Percentiles rank a stretch among this genome's conserved stretches.
These are phyloP conservation scores for Erucastrum elatum DNA, from an alignment of 345 rosid genomes.

Conservation along the genomic window DNA sequence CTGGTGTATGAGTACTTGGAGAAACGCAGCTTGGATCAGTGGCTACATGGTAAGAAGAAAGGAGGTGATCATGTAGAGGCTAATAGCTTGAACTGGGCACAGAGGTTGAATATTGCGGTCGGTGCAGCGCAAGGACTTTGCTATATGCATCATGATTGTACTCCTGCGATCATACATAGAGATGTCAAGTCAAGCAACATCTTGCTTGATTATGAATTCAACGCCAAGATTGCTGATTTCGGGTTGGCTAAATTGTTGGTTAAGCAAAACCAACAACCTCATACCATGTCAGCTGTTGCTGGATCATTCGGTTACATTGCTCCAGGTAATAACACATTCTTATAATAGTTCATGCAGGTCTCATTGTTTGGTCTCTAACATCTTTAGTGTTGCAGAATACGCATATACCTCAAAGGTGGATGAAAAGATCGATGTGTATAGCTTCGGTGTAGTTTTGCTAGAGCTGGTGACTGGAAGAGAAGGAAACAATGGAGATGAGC, in stretches of 20 bases:
- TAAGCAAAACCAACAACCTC: constrained; percentile 55
- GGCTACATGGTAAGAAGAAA: constrained; percentile 72
- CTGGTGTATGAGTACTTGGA: constrained; percentile 91
- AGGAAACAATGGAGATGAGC: constrained; percentile 62
- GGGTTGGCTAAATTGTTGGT: constrained; percentile 79
- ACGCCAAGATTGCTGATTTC: constrained; percentile 83
- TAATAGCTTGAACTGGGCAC: constrained; percentile 56
- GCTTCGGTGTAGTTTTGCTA: constrained; percentile 89
- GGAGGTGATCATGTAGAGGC: constrained; percentile 14
- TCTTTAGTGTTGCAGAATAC: constrained; percentile 51
- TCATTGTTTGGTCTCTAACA: constrained; percentile 8
- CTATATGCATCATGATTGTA: constrained; percentile 88
- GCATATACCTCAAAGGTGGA: constrained; percentile 77
- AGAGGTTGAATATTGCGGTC: constrained; percentile 68
- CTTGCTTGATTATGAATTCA: constrained; percentile 72
- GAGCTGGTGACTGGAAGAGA: constrained; percentile 85
- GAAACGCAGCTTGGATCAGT: constrained; percentile 78
- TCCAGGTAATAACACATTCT: constrained; percentile 60
- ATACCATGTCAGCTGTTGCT: constrained; percentile 86
- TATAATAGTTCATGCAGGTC: neutral
- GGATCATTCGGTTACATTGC: constrained; percentile 92
- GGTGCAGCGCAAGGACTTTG: constrained; percentile 90
- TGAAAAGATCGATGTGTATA: constrained; percentile 80
- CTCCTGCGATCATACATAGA: constrained; percentile 76
- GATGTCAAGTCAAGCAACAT: constrained; percentile 96